A percentile compares a stretch with the other conserved stretches of the same genome.
These are phyloP conservation scores for Pouteria glomerata DNA, from an alignment of 148 eudicot genomes.

Conservation along the genomic window DNA sequence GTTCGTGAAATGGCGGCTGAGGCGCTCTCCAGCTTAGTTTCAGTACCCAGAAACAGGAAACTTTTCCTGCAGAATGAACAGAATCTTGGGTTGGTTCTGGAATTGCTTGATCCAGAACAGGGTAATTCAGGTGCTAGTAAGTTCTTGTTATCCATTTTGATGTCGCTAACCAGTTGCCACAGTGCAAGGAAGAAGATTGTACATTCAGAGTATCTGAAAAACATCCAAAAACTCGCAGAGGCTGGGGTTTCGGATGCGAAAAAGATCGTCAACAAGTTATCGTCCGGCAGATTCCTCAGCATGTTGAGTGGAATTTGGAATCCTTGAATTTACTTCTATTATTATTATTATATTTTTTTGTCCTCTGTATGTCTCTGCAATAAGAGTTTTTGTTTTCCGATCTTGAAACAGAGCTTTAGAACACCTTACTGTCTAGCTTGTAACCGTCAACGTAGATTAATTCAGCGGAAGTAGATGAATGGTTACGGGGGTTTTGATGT, in stretches of 20 bases:
- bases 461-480: constrained; percentile 1
- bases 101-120: constrained; percentile 51
- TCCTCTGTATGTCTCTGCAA: constrained; percentile 13
- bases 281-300: constrained; percentile 49
- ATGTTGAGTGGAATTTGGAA: constrained; percentile 63
- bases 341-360: not conserved
- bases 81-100: constrained; percentile 49
- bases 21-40: constrained; percentile 45
- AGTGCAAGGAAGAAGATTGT: constrained; percentile 59
- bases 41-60: constrained; percentile 60
- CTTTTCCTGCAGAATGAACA: constrained; percentile 60
- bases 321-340: constrained; percentile 29
- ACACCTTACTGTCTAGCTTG: constrained; percentile 10
- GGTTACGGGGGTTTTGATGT: not conserved
- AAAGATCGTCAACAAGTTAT: constrained; percentile 61
- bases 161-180: constrained; percentile 49
- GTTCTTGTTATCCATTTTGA: constrained; percentile 56
- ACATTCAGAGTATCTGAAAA: constrained; percentile 56
- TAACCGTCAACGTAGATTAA: constrained; percentile 8
- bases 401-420: not conserved
- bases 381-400: not conserved
- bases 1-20: constrained; percentile 75
- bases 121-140: constrained; percentile 47
- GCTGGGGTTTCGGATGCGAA: constrained; percentile 74
- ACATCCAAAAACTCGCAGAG: constrained; percentile 69